Evolutionary conservation across 768 basidiomycete genomes (phyloP).

Genomic region (Chalciporus chontae): DNA sequence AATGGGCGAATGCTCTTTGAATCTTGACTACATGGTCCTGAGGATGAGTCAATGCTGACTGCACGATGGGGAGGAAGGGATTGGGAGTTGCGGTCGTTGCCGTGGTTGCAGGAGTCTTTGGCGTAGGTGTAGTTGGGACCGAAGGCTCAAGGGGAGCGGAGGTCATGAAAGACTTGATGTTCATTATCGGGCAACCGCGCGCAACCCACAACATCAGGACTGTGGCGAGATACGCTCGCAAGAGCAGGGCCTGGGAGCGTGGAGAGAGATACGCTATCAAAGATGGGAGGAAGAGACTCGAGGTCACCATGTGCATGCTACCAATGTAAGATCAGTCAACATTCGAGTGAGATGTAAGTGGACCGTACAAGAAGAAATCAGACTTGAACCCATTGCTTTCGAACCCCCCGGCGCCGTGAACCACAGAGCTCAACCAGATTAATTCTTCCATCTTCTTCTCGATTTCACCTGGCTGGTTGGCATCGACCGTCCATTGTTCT

Average conservation of each 20-base stretch:
- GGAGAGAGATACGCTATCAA: slow-evolving; percentile 15
- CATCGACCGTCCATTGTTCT: slow-evolving; percentile 42
- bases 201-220: slow-evolving; percentile 28
- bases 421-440: slow-evolving; percentile 48
- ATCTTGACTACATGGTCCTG: slow-evolving; percentile 32
- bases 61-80: slow-evolving; percentile 38
- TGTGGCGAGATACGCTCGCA: slow-evolving; percentile 28
- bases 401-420: slow-evolving; percentile 58
- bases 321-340: no score
- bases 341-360: no score
- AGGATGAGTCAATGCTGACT: slow-evolving; percentile 35
- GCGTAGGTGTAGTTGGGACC: background rate
- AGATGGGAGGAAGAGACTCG: slow-evolving; percentile 28
- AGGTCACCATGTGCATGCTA: slow-evolving; percentile 28
- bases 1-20: slow-evolving; percentile 35
- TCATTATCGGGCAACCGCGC: slow-evolving; percentile 28
- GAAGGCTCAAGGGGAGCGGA: slow-evolving; percentile 21
- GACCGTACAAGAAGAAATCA: slow-evolving; percentile 41
- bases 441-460: slow-evolving; percentile 63
- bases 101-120: slow-evolving; percentile 4
- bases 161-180: slow-evolving; percentile 31
- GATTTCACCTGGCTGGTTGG: slow-evolving; percentile 34
- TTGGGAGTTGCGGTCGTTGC: slow-evolving; percentile 30
- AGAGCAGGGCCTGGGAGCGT: slow-evolving; percentile 20
- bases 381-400: slow-evolving; percentile 42